Evolutionary conservation across 2,329 filamentous ascomycete species (phyloP), one percentile per base, ranked within the genome.

Genomic region (Fusarium devonianum): DNA sequence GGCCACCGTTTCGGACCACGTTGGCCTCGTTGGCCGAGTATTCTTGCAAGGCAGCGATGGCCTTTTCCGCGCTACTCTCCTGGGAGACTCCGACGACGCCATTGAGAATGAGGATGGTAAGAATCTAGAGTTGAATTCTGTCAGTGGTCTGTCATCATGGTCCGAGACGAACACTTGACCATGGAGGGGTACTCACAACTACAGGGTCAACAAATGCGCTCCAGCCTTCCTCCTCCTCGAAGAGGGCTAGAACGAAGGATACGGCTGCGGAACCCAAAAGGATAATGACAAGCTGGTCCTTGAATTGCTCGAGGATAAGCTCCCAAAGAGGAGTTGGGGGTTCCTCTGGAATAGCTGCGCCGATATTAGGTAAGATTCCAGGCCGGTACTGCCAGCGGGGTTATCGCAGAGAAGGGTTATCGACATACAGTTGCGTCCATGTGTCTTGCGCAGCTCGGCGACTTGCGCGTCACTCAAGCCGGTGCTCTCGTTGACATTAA

Each of bases 1-100:
- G 84, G 39, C 93, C 92, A 64, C 76, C 74, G 75, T 93, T 87
- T 67, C 94, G 89, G 50, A 96, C 73, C 42, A 96, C 93, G 70
- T 93, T 99, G 64, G 94, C 93, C 74, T 96, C 91, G 74, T 97
- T 99, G 68, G 94, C 94, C 21, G 93, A 97, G 77, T 99, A 99
- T 82, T 99, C 93, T 75, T 99, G 94, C 48, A 99, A 84, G 33
- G 94, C 94, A 18, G 94, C 92, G 71, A 99, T 99, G 40, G 94
- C 94, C 78, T 97, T 97, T 74, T 99, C 94, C 60, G 94, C 94
- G 69, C 92, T 97, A 75, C 90, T 97, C 79, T 99, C 94, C 79
- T 99, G 94, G 47, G 93, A 97, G 19, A 99, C 94, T 70, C 94
- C 94, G 58, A 99, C 94, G 62, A 99, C 88, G 54, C 94, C 90